A percentile compares a stretch with the other conserved stretches of the same genome.
Conservation (phyloP, 2,329 filamentous ascomycete species). For the Apiospora koreana region DNA sequence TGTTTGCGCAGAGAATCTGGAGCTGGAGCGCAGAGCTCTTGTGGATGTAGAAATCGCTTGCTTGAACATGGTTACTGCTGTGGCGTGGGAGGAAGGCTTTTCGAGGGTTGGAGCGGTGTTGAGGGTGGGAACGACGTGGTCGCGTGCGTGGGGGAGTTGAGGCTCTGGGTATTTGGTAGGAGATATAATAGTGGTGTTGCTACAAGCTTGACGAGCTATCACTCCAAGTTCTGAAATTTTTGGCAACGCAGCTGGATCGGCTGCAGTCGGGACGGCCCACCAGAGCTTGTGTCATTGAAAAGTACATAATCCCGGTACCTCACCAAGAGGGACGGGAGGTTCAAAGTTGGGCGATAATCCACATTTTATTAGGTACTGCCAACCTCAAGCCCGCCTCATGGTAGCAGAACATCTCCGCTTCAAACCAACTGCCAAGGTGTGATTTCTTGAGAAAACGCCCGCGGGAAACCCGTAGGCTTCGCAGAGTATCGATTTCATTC, state of each 20-base stretch:
- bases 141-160: background rate
- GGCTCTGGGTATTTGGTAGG: background rate
- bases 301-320: background rate
- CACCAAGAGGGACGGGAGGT: background rate
- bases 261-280: background rate
- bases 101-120: background rate
- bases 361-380: slow-evolving; percentile 8
- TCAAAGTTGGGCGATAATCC: background rate
- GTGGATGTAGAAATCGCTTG: slow-evolving; percentile 30
- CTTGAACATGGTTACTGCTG: slow-evolving; percentile 28
- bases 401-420: background rate
- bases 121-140: background rate
- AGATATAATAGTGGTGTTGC: background rate
- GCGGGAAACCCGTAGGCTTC: background rate
- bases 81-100: background rate
- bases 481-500: background rate
- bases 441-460: background rate
- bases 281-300: background rate
- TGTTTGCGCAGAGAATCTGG: slow-evolving; percentile 49
- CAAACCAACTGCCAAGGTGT: background rate
- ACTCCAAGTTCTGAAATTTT: background rate
- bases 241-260: background rate
- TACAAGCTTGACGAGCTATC: background rate
- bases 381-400: background rate
- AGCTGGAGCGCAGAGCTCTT: slow-evolving; percentile 29